Evolutionary conservation across 2,329 filamentous ascomycete genomes (phyloP), one percentile per base, ranked within the genome.

Genomic region (Xylaria sp.): DNA sequence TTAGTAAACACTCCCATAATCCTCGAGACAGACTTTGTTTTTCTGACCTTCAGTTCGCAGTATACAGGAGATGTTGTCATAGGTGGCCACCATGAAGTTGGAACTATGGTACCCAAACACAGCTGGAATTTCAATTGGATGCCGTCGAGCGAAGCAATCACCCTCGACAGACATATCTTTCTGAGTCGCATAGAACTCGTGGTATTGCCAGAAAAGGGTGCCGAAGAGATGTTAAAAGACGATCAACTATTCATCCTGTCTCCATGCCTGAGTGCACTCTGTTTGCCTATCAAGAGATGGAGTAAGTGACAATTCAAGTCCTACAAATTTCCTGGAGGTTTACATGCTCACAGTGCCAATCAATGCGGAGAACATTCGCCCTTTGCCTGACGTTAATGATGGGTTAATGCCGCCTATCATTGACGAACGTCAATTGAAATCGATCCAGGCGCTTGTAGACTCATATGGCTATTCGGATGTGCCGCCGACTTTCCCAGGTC

Each of bases 161-260:
- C 28, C 21, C 46, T 38, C 15, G 23, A 53, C 12, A 2, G 40
- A 11, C 6, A 12, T n/a, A 28, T 53, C 9, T 40, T 33, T 42
- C 14, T 60, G 3, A 54, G 57, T 21, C 1, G 31, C 31, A 38
- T 60, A 0, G 42, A 60, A 21, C 12, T 40, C 1, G 46, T 40
- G 42, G 42, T 60, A 6, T 33, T 46, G 21, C 57, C 57, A 3
- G 46, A 47, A 19, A 47, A 4, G n/a, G 31, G 46, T 21, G 9
- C 2, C 6, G 19, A 2, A 5, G 49, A 47, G 2, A 8, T 33
- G 40, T 3, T 60, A 9, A 53, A 38, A 33, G 12, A 6, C 5
- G 49, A 60, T 40, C 15, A 60, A 21, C 4, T 46, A 21, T 60
- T 60, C 23, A 40, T 47, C n/a, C 8, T 60, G 11, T 47, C 57